A percentile compares a stretch with the other conserved stretches of the same genome.
Evolutionary conservation across 805 yeast genomes (phyloP).

Genomic region (Nakazawaea siamensis): DNA sequence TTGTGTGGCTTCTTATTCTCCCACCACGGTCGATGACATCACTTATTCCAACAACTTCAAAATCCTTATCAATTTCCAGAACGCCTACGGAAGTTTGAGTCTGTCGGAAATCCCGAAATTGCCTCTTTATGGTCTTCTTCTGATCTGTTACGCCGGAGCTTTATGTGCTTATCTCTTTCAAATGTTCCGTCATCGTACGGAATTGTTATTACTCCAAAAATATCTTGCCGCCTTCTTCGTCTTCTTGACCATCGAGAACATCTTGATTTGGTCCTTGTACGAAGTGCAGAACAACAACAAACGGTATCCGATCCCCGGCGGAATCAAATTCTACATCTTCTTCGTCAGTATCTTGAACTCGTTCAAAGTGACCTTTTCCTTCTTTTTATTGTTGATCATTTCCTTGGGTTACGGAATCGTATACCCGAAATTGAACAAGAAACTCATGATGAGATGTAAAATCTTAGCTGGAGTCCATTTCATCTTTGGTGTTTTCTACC

Average conservation of each 20-base stretch:
- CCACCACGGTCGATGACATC: slow-evolving; percentile 22
- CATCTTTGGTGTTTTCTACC: slow-evolving; percentile 42
- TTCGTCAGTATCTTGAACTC: slow-evolving; percentile 76
- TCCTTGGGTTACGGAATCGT: slow-evolving; percentile 94
- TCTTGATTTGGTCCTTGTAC: slow-evolving; percentile 86
- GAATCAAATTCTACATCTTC: slow-evolving; percentile 65
- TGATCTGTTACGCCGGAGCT: slow-evolving; percentile 75
- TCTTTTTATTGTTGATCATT: slow-evolving; percentile 78
- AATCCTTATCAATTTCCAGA: slow-evolving; percentile 76
- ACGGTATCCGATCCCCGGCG: slow-evolving; percentile 24
- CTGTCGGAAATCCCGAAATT: slow-evolving; percentile 89
- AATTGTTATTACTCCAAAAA: slow-evolving; percentile 82
- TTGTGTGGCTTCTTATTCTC: slow-evolving; percentile 71
- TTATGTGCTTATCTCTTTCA: slow-evolving; percentile 80
- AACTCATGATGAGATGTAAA: slow-evolving; percentile 64
- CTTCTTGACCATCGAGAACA: slow-evolving; percentile 75
- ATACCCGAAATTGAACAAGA: slow-evolving; percentile 70
- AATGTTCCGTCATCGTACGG: slow-evolving; percentile 78
- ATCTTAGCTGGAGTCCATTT: slow-evolving; percentile 51
- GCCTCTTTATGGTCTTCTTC: slow-evolving; percentile 79
- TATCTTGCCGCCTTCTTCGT: slow-evolving; percentile 81
- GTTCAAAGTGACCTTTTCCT: slow-evolving; percentile 76
- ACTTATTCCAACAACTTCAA: slow-evolving; percentile 32
- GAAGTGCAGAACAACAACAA: slow-evolving; percentile 62
- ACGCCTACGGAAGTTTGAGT: slow-evolving; percentile 83